Conservation (phyloP, 352 stramenopile genomes). For the Peronospora belbahrii region DNA sequence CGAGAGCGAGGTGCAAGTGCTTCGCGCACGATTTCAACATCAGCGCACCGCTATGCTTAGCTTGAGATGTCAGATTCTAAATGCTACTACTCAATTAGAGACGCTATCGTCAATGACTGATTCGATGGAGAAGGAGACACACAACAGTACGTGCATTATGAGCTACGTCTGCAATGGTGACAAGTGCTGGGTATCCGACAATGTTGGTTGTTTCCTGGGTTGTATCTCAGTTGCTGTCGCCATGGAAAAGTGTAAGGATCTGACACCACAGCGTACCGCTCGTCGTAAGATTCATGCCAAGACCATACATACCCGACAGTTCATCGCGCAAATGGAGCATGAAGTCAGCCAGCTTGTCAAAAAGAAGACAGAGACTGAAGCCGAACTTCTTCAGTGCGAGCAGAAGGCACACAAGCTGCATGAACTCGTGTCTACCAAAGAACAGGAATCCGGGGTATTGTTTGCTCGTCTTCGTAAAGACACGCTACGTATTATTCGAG, state of each 20-base stretch:
- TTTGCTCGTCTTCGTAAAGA: conserved; percentile 29
- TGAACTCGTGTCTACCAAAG: conserved; percentile 26
- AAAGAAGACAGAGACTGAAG: conserved; percentile 23
- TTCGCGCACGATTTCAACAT: conserved; percentile 26
- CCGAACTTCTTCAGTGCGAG: conserved; percentile 17
- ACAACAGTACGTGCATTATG: conserved; percentile 8
- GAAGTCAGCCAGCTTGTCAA: conserved; percentile 25
- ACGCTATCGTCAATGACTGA: conserved; percentile 13
- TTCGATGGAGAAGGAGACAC: conserved; percentile 12
- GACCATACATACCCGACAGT: conserved; percentile 34
- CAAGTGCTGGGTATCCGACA: not conserved
- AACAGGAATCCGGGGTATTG: conserved; percentile 28
- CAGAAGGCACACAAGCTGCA: conserved; percentile 22
- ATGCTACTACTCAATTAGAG: conserved; percentile 16
- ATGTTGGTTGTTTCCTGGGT: not conserved
- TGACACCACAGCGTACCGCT: conserved; percentile 18
- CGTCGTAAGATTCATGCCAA: conserved; percentile 43
- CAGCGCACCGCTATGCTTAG: conserved; percentile 27
- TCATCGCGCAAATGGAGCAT: conserved; percentile 29
- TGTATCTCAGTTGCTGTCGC: conserved; percentile 9
- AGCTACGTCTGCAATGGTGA: not conserved
- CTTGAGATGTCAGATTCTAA: conserved; percentile 22
- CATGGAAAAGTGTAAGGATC: conserved; percentile 14
- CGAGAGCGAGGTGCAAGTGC: conserved; percentile 27
- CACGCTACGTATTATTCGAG: conserved; percentile 19